Evolutionary conservation across 208 protist species (phyloP).

Genomic region (Leishmania braziliensis): DNA sequence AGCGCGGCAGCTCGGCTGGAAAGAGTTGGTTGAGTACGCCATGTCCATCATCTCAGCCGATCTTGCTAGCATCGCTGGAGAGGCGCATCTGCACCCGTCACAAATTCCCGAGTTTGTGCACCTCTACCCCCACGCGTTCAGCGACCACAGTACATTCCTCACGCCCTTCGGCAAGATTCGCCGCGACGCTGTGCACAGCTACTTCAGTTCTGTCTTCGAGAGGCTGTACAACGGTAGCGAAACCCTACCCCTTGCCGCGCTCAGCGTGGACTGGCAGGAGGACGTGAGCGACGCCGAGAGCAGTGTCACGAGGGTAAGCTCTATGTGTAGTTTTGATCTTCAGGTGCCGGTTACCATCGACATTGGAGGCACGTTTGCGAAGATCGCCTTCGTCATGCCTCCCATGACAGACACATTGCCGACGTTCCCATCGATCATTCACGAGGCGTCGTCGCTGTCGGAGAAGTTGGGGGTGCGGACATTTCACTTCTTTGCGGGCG

Average conservation of each 20-base stretch:
- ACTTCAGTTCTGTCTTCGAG: conserved; percentile 77
- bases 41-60: conserved; percentile 63
- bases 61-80: conserved; percentile 51
- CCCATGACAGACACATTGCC: conserved; percentile 30
- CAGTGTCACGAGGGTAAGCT: conserved; percentile 20
- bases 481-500: conserved; percentile 63
- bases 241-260: conserved; percentile 23
- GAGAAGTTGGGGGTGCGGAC: conserved; percentile 62
- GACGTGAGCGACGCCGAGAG: conserved; percentile 43
- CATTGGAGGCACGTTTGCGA: conserved; percentile 92
- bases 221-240: conserved; percentile 46
- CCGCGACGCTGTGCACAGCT: conserved; percentile 57
- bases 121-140: conserved; percentile 89
- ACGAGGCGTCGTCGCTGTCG: conserved; percentile 80
- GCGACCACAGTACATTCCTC: conserved; percentile 75
- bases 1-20: conserved; percentile 55
- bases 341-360: conserved; percentile 80
- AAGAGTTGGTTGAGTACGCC: conserved; percentile 64
- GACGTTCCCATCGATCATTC: conserved; percentile 41
- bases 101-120: conserved; percentile 72
- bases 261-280: conserved; percentile 9
- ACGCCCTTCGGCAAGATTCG: conserved; percentile 73
- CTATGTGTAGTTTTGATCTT: conserved; percentile 21
- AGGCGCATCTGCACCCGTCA: conserved; percentile 63
- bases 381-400: conserved; percentile 85